phyloP scores from a whole-genome alignment of 352 stramenopile genomes.

The Pythium apleroticum region DNA sequence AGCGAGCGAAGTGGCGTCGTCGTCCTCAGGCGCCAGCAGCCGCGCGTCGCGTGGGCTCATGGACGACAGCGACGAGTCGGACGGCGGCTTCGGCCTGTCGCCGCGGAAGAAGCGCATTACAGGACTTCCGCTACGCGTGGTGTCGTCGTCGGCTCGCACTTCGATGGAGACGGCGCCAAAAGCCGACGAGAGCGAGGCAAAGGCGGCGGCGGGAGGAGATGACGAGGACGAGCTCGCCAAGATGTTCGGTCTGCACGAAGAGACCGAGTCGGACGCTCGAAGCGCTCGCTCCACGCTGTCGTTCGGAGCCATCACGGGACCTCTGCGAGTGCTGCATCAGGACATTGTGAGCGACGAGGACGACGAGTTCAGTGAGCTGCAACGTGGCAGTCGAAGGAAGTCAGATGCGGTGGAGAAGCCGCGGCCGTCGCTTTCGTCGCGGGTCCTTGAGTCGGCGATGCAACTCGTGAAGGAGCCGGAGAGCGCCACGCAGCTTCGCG shows the following conservation, averaged over 20 bases:
- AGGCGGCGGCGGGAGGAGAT: background rate
- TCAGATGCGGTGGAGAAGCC: background rate
- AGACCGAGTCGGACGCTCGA: conserved; percentile 15
- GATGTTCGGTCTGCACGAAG: conserved; percentile 15
- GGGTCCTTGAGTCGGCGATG: background rate
- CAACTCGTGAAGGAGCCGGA: background rate
- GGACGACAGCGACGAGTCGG: conserved; percentile 27
- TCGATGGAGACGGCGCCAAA: background rate
- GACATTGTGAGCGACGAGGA: conserved; percentile 25
- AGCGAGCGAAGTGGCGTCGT: conserved; percentile 19
- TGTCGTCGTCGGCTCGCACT: background rate
- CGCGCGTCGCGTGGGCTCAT: conserved; percentile 8
- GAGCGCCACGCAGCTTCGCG: background rate
- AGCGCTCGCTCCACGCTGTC: conserved; percentile 32
- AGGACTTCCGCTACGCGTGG: background rate
- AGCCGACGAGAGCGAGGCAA: background rate
- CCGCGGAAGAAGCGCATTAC: conserved; percentile 21
- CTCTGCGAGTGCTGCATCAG: conserved; percentile 31
- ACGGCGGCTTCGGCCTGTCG: conserved; percentile 24
- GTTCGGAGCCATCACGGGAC: conserved; percentile 31
- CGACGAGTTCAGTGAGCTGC: conserved; percentile 4
- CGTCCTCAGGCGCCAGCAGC: conserved; percentile 7
- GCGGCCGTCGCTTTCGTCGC: background rate
- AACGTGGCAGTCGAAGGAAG: background rate
- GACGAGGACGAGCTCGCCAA: conserved; percentile 6